phyloP scores from a whole-genome alignment of 495 filamentous ascomycete genomes.

The Tuber microsphaerosporum region DNA sequence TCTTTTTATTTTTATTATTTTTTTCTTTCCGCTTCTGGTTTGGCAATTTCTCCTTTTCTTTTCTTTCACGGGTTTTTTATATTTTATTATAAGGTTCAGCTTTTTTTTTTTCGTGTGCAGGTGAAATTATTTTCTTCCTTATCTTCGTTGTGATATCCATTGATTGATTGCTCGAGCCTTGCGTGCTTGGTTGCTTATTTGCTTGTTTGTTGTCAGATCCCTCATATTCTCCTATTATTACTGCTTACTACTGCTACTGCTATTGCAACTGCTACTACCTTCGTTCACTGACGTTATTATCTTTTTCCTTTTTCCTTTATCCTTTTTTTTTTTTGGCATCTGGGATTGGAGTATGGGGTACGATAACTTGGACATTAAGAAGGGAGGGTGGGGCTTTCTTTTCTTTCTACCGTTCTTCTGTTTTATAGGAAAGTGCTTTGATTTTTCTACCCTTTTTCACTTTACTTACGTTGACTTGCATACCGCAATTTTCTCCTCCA shows the following conservation, averaged over 20 bases:
- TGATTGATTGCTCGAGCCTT: constrained; percentile 7
- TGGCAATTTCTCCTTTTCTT: constrained; percentile 13
- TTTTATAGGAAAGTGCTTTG: not conserved
- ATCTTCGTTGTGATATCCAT: constrained; percentile 8
- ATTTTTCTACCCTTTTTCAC: not conserved
- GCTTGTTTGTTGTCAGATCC: constrained; percentile 1
- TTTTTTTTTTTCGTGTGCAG: constrained; percentile 18
- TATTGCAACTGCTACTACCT: not conserved
- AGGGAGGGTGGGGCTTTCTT: not conserved
- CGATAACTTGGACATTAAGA: constrained; percentile 40
- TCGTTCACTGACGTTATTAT: constrained; percentile 14
- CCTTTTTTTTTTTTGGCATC: constrained; percentile 37
- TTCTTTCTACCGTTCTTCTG: not conserved
- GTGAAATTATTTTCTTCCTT: constrained; percentile 24
- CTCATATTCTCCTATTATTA: not conserved
- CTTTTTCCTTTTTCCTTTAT: constrained; percentile 22
- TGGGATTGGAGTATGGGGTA: constrained; percentile 42
- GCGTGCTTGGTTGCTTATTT: constrained; percentile 9
- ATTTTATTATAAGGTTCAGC: constrained; percentile 19
- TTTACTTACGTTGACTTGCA: not conserved
- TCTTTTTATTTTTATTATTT: constrained; percentile 9
- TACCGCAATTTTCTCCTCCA: not conserved
- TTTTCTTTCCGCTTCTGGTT: constrained; percentile 11
- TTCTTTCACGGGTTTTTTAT: constrained; percentile 32
- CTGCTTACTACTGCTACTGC: not conserved